Percentiles rank a stretch among this genome's conserved stretches.
Evolutionary conservation across 2,329 filamentous ascomycete genomes (phyloP).

Genomic region (Aspergillus flavus): DNA sequence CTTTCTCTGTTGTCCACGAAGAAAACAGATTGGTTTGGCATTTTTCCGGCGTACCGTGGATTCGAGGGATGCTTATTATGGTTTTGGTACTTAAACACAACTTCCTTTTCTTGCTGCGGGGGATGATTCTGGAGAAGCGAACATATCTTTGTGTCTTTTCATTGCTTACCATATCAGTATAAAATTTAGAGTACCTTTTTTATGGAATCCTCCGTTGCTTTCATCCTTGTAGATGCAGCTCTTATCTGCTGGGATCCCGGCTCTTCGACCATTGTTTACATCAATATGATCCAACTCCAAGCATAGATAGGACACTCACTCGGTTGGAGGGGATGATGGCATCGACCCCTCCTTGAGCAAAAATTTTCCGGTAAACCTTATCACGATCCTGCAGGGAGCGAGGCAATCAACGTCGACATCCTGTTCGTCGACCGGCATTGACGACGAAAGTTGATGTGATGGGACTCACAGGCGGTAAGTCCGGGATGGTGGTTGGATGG

Average conservation of each 20-base stretch:
- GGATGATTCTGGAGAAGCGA: conserved; percentile 8
- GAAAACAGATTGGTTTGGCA: conserved; percentile 25
- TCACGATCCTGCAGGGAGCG: conserved; percentile 2
- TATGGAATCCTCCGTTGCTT: background rate
- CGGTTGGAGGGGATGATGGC: background rate
- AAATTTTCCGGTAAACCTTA: conserved; percentile 5
- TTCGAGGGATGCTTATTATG: conserved; percentile 16
- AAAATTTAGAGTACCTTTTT: background rate
- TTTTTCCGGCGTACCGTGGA: conserved; percentile 30
- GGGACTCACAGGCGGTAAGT: conserved; percentile 22
- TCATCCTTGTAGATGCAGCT: background rate
- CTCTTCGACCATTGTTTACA: background rate
- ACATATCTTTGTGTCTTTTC: conserved; percentile 1
- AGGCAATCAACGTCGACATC: background rate
- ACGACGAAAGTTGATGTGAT: background rate
- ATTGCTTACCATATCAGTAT: background rate
- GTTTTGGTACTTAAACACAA: conserved; percentile 10
- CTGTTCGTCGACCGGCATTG: background rate
- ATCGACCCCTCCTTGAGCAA: conserved; percentile 2
- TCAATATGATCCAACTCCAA: background rate
- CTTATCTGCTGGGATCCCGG: background rate
- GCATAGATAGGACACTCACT: background rate
- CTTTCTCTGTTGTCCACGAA: conserved; percentile 21
- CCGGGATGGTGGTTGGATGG: conserved; percentile 16
- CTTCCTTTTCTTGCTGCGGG: conserved; percentile 10